Evolutionary conservation across 768 basidiomycete genomes (phyloP).

Genomic region (Hygrophoropsis aurantiaca): DNA sequence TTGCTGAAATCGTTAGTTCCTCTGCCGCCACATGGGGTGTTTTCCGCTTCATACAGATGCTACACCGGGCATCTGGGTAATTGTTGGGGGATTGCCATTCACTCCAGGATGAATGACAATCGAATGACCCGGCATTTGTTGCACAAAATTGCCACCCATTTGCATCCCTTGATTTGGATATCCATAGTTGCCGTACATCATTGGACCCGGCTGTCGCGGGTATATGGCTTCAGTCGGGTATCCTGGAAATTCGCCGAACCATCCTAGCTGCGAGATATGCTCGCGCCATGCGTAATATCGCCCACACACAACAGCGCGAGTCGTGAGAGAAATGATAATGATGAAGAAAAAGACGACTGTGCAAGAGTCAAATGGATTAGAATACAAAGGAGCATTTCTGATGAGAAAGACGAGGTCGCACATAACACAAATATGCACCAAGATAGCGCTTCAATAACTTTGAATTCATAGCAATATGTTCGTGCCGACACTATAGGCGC

Average conservation of each 20-base stretch:
- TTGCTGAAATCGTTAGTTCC: too few species aligned
- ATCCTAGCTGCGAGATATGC: slow-evolving; percentile 59
- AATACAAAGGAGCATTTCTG: not conserved
- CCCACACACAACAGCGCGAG: slow-evolving; percentile 31
- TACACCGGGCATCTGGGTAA: slow-evolving; percentile 55
- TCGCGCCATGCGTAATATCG: slow-evolving; percentile 36
- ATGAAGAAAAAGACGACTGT: slow-evolving; percentile 49
- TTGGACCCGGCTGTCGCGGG: slow-evolving; percentile 11
- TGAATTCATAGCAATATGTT: slow-evolving; percentile 76
- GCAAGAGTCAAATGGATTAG: slow-evolving; percentile 1
- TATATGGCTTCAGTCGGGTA: slow-evolving; percentile 35
- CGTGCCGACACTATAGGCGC: slow-evolving; percentile 47
- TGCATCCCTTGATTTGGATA: slow-evolving; percentile 7
- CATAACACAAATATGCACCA: slow-evolving; percentile 67
- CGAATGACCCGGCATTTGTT: slow-evolving; percentile 58
- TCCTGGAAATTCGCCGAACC: slow-evolving; percentile 74
- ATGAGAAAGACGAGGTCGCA: slow-evolving; percentile 23
- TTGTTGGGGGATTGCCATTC: slow-evolving; percentile 57
- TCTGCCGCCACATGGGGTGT: too few species aligned
- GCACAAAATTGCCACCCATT: slow-evolving; percentile 38
- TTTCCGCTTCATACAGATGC: slow-evolving; percentile 3
- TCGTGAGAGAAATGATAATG: slow-evolving; percentile 57
- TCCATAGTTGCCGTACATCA: slow-evolving; percentile 36
- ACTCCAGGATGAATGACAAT: slow-evolving; percentile 67
- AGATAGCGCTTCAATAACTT: slow-evolving; percentile 74